Evolutionary conservation across 768 basidiomycete genomes (phyloP).

Genomic region (Mycena indigotica): DNA sequence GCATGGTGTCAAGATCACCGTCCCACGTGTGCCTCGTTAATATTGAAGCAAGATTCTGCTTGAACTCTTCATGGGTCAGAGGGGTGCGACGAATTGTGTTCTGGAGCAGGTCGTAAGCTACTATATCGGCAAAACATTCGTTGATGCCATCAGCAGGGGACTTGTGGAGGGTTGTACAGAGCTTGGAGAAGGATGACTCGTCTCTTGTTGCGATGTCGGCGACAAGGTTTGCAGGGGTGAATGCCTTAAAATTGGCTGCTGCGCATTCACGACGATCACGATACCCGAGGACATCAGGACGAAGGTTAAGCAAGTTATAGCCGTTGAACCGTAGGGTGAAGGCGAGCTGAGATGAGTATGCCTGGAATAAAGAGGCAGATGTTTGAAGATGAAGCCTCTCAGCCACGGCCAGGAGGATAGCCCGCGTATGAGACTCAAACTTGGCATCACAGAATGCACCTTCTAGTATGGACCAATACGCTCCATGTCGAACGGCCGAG

Average conservation of each 20-base stretch:
- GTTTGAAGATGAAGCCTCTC: slow-evolving; percentile 64
- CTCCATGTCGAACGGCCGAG: slow-evolving; percentile 72
- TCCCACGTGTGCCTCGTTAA: slow-evolving; percentile 33
- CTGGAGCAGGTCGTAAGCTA: slow-evolving; percentile 61
- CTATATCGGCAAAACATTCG: slow-evolving; percentile 68
- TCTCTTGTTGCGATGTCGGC: slow-evolving; percentile 31
- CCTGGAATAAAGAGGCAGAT: slow-evolving; percentile 68
- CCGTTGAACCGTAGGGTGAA: slow-evolving; percentile 57
- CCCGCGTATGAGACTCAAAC: slow-evolving; percentile 46
- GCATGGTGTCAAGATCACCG: slow-evolving; percentile 35
- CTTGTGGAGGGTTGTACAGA: slow-evolving; percentile 65
- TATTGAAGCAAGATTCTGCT: slow-evolving; percentile 37
- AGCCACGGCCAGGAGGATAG: slow-evolving; percentile 63
- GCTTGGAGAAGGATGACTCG: slow-evolving; percentile 45
- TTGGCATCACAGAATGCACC: slow-evolving; percentile 45
- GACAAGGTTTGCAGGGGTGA: slow-evolving; percentile 69
- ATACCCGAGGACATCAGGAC: slow-evolving; percentile 78
- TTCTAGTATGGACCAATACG: slow-evolving; percentile 90
- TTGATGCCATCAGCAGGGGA: slow-evolving; percentile 53
- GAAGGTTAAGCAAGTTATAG: slow-evolving; percentile 61
- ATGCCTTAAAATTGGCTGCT: slow-evolving; percentile 62
- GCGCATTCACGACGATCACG: slow-evolving; percentile 65
- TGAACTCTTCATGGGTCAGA: slow-evolving; percentile 32
- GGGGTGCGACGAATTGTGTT: slow-evolving; percentile 37
- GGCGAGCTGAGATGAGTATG: slow-evolving; percentile 78